Conservation (phyloP, 176 grass and related monocot genomes). For the Triticum turgidum region DNA sequence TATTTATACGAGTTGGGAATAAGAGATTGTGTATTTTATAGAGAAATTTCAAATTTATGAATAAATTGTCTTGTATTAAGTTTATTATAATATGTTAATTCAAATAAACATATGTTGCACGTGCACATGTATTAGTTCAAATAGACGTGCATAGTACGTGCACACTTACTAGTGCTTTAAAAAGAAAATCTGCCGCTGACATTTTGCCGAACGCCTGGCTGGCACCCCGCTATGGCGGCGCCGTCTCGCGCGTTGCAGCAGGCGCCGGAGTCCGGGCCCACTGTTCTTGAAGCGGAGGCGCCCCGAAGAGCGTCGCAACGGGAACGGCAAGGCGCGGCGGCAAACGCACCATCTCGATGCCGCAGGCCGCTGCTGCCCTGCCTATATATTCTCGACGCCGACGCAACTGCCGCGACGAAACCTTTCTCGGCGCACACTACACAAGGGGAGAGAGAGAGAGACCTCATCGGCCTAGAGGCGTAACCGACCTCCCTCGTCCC, state of each 20-base stretch:
- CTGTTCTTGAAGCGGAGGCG: neutral
- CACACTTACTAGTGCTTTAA: too few species aligned
- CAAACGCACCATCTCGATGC: neutral
- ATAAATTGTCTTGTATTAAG: too few species aligned
- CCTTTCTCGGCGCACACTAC: neutral
- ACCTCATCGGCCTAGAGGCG: neutral
- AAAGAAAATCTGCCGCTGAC: neutral
- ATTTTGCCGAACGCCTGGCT: constrained; percentile 26
- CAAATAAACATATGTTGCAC: too few species aligned
- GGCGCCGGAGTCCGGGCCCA: neutral
- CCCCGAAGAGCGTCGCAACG: neutral
- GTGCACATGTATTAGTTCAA: too few species aligned
- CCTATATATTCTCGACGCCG: constrained; percentile 21
- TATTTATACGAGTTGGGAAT: too few species aligned
- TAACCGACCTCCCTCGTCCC: neutral
- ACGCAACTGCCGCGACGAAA: neutral
- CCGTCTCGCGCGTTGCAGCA: neutral
- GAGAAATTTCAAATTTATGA: too few species aligned
- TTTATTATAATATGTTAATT: too few species aligned
- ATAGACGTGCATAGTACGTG: too few species aligned
- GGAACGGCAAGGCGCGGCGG: too few species aligned
- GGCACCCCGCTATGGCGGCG: neutral
- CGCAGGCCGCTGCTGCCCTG: neutral
- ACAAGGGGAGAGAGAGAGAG: neutral
- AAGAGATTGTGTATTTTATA: too few species aligned